Evolutionary conservation across 176 grass and related monocot species (phyloP), one percentile per base, ranked within the genome.

Genomic region (Avena eriantha): DNA sequence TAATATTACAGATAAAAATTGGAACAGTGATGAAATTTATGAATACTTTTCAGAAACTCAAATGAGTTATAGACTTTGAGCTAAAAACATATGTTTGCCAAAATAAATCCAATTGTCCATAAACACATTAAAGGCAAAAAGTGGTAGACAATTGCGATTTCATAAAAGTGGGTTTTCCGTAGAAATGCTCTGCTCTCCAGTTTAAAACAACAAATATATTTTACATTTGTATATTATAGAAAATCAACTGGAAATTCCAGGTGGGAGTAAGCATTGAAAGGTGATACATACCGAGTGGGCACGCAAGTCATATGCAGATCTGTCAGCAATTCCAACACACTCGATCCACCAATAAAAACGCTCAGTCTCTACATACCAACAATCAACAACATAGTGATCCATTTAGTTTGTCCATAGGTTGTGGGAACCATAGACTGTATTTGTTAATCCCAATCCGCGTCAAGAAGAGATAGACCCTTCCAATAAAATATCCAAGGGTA

Each of bases 291-390:
- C 96, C 63, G 96, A 93, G 82, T 98, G 96, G 34, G 96, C 96
- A 59, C 69, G 79, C 80, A 98, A 79, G 69, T 98, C 96, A 82
- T 94, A 94, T 21, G 92, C 93, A 83, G 96, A 98, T 58, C 96
- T 98, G 86, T 98, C 96, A 88, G 96, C 96, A 89, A 98, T 98
- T 81, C 96, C 96, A 87, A 98, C 96, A 84, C 96, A 98, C 79
- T 98, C 93, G 58, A 98, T 98, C 95, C 95, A 98, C 23, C 95
- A 93, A 83, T 95, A 95, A 4, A 93, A 98, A 84, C 95, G 95
- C n/a, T 98, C 95, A n/a, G 95, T 98, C 82, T 98, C 95, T 23
- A 93, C 95, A 93, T 98, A 93, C 95, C 95, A 98, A 54, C 93
- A 98, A 89, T 98, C 95, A 60, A 89, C 95, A 85, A 93, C 95